These are phyloP conservation scores for Cerrena zonata DNA, from an alignment of 1,284 basidiomycete species.

Conservation along the genomic window DNA sequence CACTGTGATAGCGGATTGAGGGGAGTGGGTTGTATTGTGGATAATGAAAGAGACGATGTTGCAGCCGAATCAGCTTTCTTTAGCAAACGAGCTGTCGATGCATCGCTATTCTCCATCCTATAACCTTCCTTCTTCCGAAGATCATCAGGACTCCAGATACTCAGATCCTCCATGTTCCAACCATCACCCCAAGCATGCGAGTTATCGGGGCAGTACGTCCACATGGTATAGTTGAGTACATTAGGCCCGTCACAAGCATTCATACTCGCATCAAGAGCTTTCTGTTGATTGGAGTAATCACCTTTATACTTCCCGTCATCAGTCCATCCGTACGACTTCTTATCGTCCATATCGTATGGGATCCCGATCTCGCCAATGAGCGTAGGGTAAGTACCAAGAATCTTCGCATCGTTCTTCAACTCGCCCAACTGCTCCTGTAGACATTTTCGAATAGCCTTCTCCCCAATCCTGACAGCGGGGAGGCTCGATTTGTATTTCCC, in stretches of 20 bases:
- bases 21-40: constrained; percentile 21
- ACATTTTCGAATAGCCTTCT: constrained; percentile 74
- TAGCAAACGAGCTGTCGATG: constrained; percentile 28
- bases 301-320: constrained; percentile 71
- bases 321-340: constrained; percentile 78
- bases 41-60: constrained; percentile 29
- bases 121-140: constrained; percentile 30
- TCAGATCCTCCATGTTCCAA: constrained; percentile 96
- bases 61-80: constrained; percentile 21
- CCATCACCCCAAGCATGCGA: constrained; percentile 88
- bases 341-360: constrained; percentile 87
- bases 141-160: constrained; percentile 83
- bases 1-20: constrained; percentile 20
- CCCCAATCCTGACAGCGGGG: constrained; percentile 74
- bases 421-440: constrained; percentile 82
- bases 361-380: constrained; percentile 95
- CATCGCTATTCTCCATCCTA: constrained; percentile 25
- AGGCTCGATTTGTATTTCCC: constrained; percentile 76
- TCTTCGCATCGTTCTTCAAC: constrained; percentile 66
- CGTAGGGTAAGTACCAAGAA: constrained; percentile 78
- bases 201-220: constrained; percentile 84
- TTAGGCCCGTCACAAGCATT: constrained; percentile 86
- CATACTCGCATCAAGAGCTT: constrained; percentile 86
- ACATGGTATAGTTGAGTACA: constrained; percentile 78
- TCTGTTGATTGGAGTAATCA: constrained; percentile 77